Evolutionary conservation across 306 rosid genomes (phyloP).

Genomic region (Dryas octopetala): DNA sequence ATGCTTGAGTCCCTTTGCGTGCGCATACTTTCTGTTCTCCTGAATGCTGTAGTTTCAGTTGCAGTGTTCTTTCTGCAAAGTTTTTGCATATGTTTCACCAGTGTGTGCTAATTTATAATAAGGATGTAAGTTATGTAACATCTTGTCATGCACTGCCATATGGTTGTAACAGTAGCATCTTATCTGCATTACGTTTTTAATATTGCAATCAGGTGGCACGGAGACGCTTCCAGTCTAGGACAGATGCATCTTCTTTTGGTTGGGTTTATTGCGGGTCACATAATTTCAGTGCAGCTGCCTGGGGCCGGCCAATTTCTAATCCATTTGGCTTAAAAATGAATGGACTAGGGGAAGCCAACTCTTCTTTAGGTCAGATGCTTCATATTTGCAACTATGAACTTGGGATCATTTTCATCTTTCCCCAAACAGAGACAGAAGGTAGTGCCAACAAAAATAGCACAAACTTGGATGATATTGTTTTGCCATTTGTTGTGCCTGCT

Average conservation of each 20-base stretch:
- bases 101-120: background rate
- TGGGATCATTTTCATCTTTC: conserved; percentile 74
- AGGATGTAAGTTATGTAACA: background rate
- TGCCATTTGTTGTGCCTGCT: conserved; percentile 81
- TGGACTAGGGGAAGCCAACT: conserved; percentile 30
- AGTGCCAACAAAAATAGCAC: conserved; percentile 23
- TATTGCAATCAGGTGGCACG: conserved; percentile 53
- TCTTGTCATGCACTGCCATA: background rate
- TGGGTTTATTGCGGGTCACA: conserved; percentile 89
- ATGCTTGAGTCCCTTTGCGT: no score
- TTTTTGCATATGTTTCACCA: background rate
- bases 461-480: conserved; percentile 55
- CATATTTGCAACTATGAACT: conserved; percentile 85
- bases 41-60: no score
- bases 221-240: conserved; percentile 60
- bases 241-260: conserved; percentile 50
- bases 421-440: conserved; percentile 40
- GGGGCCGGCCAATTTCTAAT: conserved; percentile 65
- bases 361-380: conserved; percentile 45
- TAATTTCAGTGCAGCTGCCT: conserved; percentile 87
- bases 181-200: background rate
- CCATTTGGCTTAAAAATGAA: conserved; percentile 38
- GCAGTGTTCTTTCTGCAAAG: background rate
- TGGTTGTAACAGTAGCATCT: background rate
- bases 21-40: background rate